Conservation (phyloP, 1,139 yeast species). For the Geotrichum fermentans region DNA sequence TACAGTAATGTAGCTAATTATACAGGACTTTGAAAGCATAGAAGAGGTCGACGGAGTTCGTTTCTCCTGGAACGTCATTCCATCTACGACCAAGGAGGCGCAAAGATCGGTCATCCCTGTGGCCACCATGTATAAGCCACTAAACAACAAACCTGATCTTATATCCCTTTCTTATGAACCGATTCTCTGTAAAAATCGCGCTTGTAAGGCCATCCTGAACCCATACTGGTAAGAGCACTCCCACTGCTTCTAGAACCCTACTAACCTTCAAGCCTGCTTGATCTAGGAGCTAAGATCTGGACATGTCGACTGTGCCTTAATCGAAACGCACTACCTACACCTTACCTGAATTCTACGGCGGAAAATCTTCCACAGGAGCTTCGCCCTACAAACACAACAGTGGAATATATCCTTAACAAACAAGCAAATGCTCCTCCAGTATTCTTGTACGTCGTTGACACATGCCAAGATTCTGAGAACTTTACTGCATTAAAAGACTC, state of each 20-base stretch:
- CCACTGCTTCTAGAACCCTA: neutral
- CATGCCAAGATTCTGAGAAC: conserved; percentile 49
- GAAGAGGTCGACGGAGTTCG: conserved; percentile 69
- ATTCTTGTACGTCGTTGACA: conserved; percentile 63
- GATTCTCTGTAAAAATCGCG: conserved; percentile 45
- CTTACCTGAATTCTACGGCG: conserved; percentile 25
- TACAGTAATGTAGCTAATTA: no score
- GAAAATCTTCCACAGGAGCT: conserved; percentile 33
- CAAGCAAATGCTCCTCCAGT: conserved; percentile 41
- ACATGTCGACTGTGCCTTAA: conserved; percentile 58
- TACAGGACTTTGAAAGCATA: conserved; percentile 48
- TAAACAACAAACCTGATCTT: conserved; percentile 48
- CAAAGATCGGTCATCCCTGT: conserved; percentile 57
- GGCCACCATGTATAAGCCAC: conserved; percentile 63
- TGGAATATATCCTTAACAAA: conserved; percentile 57
- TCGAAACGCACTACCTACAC: conserved; percentile 49
- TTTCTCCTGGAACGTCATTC: conserved; percentile 62
- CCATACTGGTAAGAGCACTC: conserved; percentile 48
- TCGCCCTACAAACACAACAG: conserved; percentile 46
- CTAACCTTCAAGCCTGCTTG: conserved; percentile 32
- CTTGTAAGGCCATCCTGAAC: conserved; percentile 55
- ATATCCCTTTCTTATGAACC: conserved; percentile 44
- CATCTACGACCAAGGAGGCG: conserved; percentile 56
- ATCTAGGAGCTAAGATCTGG: conserved; percentile 49
- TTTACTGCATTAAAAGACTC: conserved; percentile 56